phyloP scores from a whole-genome alignment of 805 yeast genomes.

The Starmerella asiatica region DNA sequence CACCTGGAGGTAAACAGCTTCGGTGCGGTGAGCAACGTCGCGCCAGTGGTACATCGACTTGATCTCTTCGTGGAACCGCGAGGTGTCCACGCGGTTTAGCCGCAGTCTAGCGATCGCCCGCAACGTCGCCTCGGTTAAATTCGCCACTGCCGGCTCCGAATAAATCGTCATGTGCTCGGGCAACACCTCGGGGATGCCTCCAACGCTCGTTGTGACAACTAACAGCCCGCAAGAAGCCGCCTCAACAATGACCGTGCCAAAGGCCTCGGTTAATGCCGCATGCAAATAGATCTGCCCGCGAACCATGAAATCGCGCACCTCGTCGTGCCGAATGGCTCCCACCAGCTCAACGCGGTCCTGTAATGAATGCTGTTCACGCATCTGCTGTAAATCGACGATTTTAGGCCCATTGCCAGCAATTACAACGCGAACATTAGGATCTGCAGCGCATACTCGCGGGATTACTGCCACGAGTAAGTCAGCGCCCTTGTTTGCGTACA shows the following conservation, averaged over 20 bases:
- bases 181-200: slow-evolving; percentile 94
- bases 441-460: slow-evolving; percentile 60
- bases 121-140: slow-evolving; percentile 56
- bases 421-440: slow-evolving; percentile 56
- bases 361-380: slow-evolving; percentile 71
- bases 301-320: slow-evolving; percentile 84
- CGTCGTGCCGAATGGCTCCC: slow-evolving; percentile 84
- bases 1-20: slow-evolving; percentile 48
- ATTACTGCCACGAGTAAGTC: slow-evolving; percentile 73
- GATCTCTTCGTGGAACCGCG: slow-evolving; percentile 64
- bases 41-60: slow-evolving; percentile 81
- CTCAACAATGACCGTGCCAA: slow-evolving; percentile 92
- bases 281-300: slow-evolving; percentile 88
- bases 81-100: slow-evolving; percentile 50
- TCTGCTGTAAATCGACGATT: slow-evolving; percentile 84
- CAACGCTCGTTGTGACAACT: slow-evolving; percentile 90
- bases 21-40: slow-evolving; percentile 77
- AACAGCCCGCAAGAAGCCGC: slow-evolving; percentile 93
- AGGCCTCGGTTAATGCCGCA: slow-evolving; percentile 91
- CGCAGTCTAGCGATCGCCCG: slow-evolving; percentile 53
- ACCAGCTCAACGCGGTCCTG: slow-evolving; percentile 78
- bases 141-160: slow-evolving; percentile 77
- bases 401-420: slow-evolving; percentile 98
- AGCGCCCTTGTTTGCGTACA: slow-evolving; percentile 94
- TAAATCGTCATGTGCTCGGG: slow-evolving; percentile 89